phyloP scores from a whole-genome alignment of 2,329 filamentous ascomycete genomes.

The Lithohypha guttulata region DNA sequence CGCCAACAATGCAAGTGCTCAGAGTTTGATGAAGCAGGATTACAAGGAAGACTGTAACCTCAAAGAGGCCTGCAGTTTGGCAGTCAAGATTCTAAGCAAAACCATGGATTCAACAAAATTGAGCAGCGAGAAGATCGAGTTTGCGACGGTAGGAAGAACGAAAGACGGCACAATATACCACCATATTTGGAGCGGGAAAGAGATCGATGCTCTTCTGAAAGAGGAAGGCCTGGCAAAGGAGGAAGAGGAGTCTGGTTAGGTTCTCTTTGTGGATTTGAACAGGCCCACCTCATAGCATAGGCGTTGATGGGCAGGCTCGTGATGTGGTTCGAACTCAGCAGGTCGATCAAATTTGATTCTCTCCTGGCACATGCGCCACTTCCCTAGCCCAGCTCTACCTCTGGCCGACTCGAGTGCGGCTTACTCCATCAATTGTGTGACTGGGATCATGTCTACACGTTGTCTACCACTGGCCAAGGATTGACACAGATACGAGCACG shows the following conservation, averaged over 20 bases:
- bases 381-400: no score
- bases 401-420: no score
- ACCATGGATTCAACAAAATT: constrained; percentile 99
- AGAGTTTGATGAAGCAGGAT: constrained; percentile 95
- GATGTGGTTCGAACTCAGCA: no score
- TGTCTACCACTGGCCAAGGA: no score
- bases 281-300: background rate
- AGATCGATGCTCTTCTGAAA: constrained; percentile 87
- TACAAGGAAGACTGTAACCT: constrained; percentile 97
- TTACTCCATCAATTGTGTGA: no score
- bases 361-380: no score
- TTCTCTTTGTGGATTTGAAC: background rate
- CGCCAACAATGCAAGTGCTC: constrained; percentile 94
- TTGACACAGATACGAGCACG: no score
- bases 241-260: constrained; percentile 43
- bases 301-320: background rate
- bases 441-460: no score
- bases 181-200: constrained; percentile 90
- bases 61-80: constrained; percentile 92
- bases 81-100: constrained; percentile 98
- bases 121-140: constrained; percentile 99
- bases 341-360: no score
- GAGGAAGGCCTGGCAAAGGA: constrained; percentile 91
- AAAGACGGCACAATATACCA: constrained; percentile 96
- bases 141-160: constrained; percentile 93